phyloP scores from a whole-genome alignment of 805 yeast genomes.

The Scheffersomyces stipitis region DNA sequence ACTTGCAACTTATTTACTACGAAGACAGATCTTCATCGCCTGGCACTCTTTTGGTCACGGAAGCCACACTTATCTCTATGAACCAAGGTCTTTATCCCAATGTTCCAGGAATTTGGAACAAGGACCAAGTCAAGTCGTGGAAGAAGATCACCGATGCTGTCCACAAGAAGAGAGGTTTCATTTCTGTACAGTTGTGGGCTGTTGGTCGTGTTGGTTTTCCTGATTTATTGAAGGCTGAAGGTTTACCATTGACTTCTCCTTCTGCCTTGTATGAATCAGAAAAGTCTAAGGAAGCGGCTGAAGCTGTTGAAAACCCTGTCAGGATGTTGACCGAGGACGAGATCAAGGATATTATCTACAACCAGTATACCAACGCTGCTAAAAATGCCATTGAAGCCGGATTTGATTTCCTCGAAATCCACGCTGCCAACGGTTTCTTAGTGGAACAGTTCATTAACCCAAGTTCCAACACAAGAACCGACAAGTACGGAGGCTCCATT shows the following conservation, averaged over 20 bases:
- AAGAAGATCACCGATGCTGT: slow-evolving; percentile 12
- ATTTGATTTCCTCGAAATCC: slow-evolving; percentile 40
- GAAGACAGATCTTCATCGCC: slow-evolving; percentile 51
- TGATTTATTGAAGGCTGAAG: slow-evolving; percentile 30
- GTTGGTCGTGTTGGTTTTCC: slow-evolving; percentile 32
- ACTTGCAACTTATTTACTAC: slow-evolving; percentile 52
- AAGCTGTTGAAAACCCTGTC: slow-evolving; percentile 25
- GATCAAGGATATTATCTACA: slow-evolving; percentile 36
- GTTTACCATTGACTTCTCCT: slow-evolving; percentile 38
- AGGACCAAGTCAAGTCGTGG: slow-evolving; percentile 30
- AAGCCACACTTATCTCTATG: slow-evolving; percentile 53
- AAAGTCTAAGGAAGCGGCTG: slow-evolving; percentile 33
- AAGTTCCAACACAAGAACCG: slow-evolving; percentile 31
- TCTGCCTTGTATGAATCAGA: slow-evolving; percentile 38
- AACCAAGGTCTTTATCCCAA: slow-evolving; percentile 20
- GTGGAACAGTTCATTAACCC: slow-evolving; percentile 38
- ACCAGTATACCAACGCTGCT: slow-evolving; percentile 47
- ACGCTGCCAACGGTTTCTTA: slow-evolving; percentile 42
- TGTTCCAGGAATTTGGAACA: slow-evolving; percentile 17
- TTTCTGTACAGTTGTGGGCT: slow-evolving; percentile 13
- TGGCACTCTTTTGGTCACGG: slow-evolving; percentile 61
- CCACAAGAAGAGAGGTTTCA: slow-evolving; percentile 11
- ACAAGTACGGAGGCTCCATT: slow-evolving; percentile 34
- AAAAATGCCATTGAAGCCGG: slow-evolving; percentile 35
- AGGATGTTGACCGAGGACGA: slow-evolving; percentile 29